A percentile compares a stretch with the other conserved stretches of the same genome.
Evolutionary conservation across 2,329 filamentous ascomycete genomes (phyloP).

Genomic region (Fusarium ambrosium): DNA sequence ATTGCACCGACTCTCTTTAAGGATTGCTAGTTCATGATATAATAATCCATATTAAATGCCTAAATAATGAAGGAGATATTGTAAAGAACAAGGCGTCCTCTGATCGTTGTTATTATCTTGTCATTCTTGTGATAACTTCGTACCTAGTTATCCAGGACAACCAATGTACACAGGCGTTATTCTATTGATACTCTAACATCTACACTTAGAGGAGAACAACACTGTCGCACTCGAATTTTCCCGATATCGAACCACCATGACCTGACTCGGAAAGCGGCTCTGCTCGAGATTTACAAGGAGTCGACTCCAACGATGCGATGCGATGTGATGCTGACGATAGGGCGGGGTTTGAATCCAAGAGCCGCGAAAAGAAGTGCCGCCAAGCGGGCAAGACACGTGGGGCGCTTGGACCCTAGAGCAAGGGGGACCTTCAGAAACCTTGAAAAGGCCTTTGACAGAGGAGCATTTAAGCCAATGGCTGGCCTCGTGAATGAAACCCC

Average conservation of each 20-base stretch:
- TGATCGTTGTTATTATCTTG: not conserved
- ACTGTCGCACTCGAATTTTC: not conserved
- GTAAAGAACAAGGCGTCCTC: not conserved
- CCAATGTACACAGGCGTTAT: not conserved
- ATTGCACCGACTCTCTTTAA: not conserved
- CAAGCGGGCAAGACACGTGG: constrained; percentile 33
- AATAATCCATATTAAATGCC: not conserved
- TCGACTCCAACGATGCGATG: constrained; percentile 8
- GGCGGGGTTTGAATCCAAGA: constrained; percentile 28
- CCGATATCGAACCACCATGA: constrained; percentile 42
- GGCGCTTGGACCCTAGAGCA: constrained; percentile 31
- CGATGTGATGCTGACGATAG: constrained; percentile 12
- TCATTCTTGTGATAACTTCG: not conserved
- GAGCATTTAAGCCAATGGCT: not conserved
- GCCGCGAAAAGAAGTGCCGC: constrained; percentile 27
- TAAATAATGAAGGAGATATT: not conserved
- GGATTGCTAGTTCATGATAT: not conserved
- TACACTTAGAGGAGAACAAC: not conserved
- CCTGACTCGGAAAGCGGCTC: constrained; percentile 35
- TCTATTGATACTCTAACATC: not conserved
- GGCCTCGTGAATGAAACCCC: not conserved
- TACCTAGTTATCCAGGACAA: not conserved
- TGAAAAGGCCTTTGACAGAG: not conserved
- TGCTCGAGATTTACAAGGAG: constrained; percentile 11
- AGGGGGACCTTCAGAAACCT: not conserved